Evolutionary conservation across 495 filamentous ascomycete species (phyloP), one percentile per base, ranked within the genome.

Genomic region (Hypoxylon subgilvum): DNA sequence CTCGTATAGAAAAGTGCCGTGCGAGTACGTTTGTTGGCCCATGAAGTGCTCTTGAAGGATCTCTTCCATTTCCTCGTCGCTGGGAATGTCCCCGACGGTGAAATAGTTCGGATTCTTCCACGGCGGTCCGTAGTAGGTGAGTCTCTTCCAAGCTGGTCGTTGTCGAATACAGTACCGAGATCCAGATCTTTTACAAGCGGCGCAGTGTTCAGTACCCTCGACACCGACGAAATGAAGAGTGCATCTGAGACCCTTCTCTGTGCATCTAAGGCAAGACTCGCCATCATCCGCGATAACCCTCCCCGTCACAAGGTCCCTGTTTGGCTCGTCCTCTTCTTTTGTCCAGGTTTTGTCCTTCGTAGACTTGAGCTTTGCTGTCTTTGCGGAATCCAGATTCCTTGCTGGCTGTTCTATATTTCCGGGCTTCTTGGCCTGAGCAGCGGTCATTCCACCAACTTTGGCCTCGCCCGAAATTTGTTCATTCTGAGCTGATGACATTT

Each of bases 81-180:
- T 41, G 4, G 27, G 43, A 0, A 3, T 1, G 2, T 41, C 28
- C 2, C 51, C 57, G 1, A 53, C 22, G 1, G 53, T n/a, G 46
- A 67, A 53, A 38, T 39, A 69, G 35, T 69, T 65, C 13, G 64
- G 67, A 10, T 51, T 63, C 2, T 39, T 21, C 67, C 67, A 69
- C 4, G 64, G 59, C 14, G 43, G 60, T 6, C 67, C 67, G 14
- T 16, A 1, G 27, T 41, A 62, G 1, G 9, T 19, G 6, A 14
- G 16, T 6, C 30, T 8, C 10, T 47, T 34, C 1, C 7, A 12
- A 6, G 27, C n/a, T 0, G 38, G 43, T 8, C 43, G 41, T 35
- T 56, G 41, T 4, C 67, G 40, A 7, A 67, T 35, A 18, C 67
- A 67, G 19, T 60, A 46, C 14, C 22, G 17, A 21, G 19, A 12